Base-by-base conservation (phyloP, 2,329 filamentous ascomycete species). In the Cyphellophora attinorum region DNA sequence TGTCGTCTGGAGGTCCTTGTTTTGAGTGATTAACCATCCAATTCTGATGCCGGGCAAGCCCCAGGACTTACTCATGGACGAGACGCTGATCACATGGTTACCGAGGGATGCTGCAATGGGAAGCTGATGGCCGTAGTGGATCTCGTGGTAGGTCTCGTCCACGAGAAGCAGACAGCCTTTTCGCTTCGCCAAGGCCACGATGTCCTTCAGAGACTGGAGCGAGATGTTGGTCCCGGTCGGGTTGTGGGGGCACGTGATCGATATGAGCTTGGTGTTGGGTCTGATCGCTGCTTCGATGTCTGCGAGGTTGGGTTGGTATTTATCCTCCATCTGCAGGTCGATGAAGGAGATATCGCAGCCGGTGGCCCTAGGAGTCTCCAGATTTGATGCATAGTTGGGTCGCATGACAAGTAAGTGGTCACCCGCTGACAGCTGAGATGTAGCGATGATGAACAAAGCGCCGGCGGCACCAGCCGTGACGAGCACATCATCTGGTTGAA, bases 371-470 rank as follows among this genome's bases (percentile, higher is more conserved):
- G 33, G 33, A 11, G 33, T 35, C 21, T 35, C 33, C 12, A 35
- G 11, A 15, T 35, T 35, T 11, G 33, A 29, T 5, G 33, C 33
- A 17, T 35, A 35, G 25, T 35, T 35, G 10, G 33, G 33, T 10
- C 33, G 18, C n/a, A 35, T 16, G 14, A 35, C 33, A 5, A 35
- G 21, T 4, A 35, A 25, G 21, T 35, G 19, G 21, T 35, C 33
- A 4, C 19, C 15, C 11, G 5, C 19, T 6, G 33, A n/a, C 5
- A 35, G 33, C 29, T 35, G 33, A 11, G 33, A 35, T 5, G 33
- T 35, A 5, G 33, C 19, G 5, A 35, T 35, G n/a, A 35, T 35
- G 16, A 35, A 35, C 4, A 35, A 25, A 5, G 33, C 33, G 13
- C 33, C 33, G 11, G 33, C 33, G 10, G 21, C 33, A 5, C 33